Base-by-base conservation (phyloP, 805 yeast genomes). In the Kodamaea lidongshanica region DNA sequence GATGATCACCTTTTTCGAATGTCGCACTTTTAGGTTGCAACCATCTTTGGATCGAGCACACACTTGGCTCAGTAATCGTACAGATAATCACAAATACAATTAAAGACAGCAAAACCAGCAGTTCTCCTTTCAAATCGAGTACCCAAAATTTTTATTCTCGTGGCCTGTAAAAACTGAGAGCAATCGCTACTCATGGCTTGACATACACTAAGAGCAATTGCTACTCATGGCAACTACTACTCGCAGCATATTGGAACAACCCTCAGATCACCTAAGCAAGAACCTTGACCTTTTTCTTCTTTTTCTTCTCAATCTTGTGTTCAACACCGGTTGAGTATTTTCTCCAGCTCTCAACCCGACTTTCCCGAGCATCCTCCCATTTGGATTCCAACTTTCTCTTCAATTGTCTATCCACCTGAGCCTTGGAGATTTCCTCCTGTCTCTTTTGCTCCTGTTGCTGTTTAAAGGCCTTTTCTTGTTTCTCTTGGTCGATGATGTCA, bases 311-410 rank as follows among this genome's bases (percentile, higher is more conserved):
- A 47, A 64, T 68, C 51, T 70, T 72, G 46, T 67, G 67, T 17
- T 58, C 66, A 10, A 58, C 49, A 34, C 65, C 64, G 19, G 57
- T 52, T 9, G 60, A 48, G 46, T 68, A 79, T 6, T 44, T 48
- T 31, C 85, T 52, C 87, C 87, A 79, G 44, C 62, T 73, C 6
- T 53, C 48, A 5, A 79, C 83, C 20, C 87, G 52, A 7, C 48
- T 49, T 24, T 75, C 84, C 27, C 84, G 39, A 9, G 65, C 65
- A 30, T 67, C 72, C 40, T 78, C 86, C 87, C 87, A 79, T 12
- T 61, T 55, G 28, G 58, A 48, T 21, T 65, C 68, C 41, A 64
- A 48, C 38, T 62, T 58, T 28, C 59, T 50, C 42, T 69, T 65
- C 11, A 58, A 40, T 29, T 62, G 66, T 27, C 65, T 46, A 26